A percentile compares a stretch with the other conserved stretches of the same genome.
phyloP scores from a whole-genome alignment of 208 protist species.

The Tritrichomonas foetus region DNA sequence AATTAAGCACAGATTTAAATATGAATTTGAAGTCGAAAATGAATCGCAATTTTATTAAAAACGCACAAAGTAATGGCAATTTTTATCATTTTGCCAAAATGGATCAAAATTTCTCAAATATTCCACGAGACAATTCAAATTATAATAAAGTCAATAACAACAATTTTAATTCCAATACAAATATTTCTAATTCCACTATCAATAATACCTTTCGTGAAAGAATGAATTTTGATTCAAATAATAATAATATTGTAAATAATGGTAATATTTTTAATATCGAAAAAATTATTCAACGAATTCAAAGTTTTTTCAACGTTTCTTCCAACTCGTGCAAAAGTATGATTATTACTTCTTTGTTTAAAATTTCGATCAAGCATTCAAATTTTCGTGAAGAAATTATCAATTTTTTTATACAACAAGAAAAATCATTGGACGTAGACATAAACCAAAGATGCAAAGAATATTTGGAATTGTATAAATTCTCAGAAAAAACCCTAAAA shows the following conservation, averaged over 20 bases:
- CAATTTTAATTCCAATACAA: neutral
- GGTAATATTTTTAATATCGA: neutral
- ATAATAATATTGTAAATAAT: neutral
- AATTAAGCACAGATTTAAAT: too few species aligned
- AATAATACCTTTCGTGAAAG: neutral
- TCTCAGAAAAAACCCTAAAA: neutral
- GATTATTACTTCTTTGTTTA: neutral
- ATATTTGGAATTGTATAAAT: neutral
- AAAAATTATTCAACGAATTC: neutral
- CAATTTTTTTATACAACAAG: neutral
- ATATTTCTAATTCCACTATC: neutral
- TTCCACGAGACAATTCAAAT: too few species aligned
- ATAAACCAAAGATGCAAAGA: neutral
- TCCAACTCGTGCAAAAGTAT: neutral
- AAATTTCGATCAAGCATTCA: neutral
- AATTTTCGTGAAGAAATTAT: neutral
- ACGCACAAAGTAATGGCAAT: too few species aligned
- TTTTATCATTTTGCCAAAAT: too few species aligned
- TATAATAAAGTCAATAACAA: too few species aligned
- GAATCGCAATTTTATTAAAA: too few species aligned
- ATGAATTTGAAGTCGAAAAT: too few species aligned
- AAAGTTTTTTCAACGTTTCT: neutral
- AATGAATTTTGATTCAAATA: neutral
- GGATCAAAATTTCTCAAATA: too few species aligned
- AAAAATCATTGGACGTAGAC: neutral